Conservation (phyloP, 2,329 filamentous ascomycete species). For the Claviceps cyperi region DNA sequence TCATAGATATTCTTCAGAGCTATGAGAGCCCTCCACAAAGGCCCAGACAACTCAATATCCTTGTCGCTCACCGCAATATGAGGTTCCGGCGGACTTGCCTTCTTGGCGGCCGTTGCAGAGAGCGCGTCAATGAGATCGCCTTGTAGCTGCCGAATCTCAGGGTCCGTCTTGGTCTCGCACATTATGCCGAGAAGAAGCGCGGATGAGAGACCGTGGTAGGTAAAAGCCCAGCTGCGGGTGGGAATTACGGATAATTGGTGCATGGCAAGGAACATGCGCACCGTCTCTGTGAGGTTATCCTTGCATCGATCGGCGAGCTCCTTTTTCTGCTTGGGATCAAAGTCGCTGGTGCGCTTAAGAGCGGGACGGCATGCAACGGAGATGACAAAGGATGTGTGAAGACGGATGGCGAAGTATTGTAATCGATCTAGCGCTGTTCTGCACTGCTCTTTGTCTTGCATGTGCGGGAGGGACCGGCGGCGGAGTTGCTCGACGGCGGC, state of each 20-base stretch:
- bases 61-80: conserved; percentile 41
- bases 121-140: conserved; percentile 49
- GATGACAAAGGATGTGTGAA: conserved; percentile 51
- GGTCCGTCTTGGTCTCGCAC: conserved; percentile 47
- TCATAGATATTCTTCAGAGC: conserved; percentile 53
- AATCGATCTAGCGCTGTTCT: conserved; percentile 48
- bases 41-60: conserved; percentile 48
- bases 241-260: conserved; percentile 53
- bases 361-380: conserved; percentile 51
- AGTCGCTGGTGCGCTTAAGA: conserved; percentile 37
- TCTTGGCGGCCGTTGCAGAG: conserved; percentile 49
- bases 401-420: conserved; percentile 48
- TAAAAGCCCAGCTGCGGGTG: conserved; percentile 53
- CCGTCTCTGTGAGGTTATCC: conserved; percentile 47
- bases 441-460: conserved; percentile 47
- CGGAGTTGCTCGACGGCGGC: conserved; percentile 38
- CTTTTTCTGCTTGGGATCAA: conserved; percentile 38
- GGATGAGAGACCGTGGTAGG: conserved; percentile 51
- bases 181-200: conserved; percentile 49
- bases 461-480: conserved; percentile 32
- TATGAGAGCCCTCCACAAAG: conserved; percentile 43
- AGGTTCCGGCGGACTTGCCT: conserved; percentile 37
- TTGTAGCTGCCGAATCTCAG: conserved; percentile 47
- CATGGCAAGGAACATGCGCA: conserved; percentile 56
- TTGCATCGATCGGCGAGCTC: conserved; percentile 45